Evolutionary conservation across 371 early-diverging fungal genomes (phyloP).

Genomic region (Mucor ambiguus): DNA sequence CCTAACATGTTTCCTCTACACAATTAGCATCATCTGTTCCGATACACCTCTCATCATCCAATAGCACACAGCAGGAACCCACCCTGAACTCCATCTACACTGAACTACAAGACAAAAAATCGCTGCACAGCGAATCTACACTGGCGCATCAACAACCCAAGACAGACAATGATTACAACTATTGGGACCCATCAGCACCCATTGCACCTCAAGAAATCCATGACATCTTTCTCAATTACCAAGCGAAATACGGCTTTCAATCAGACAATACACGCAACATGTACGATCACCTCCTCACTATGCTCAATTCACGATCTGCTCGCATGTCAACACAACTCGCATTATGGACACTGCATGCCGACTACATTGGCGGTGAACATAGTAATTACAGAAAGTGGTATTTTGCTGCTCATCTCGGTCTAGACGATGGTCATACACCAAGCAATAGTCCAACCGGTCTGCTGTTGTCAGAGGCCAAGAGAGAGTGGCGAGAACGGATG

Average conservation of each 20-base stretch:
- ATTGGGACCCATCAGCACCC: conserved; percentile 20
- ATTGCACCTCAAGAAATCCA: conserved; percentile 53
- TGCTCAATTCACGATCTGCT: conserved; percentile 83
- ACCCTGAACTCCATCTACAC: conserved; percentile 14
- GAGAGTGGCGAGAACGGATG: conserved; percentile 79
- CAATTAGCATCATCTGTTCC: conserved; percentile 13
- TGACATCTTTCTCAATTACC: conserved; percentile 66
- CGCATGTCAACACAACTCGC: conserved; percentile 79
- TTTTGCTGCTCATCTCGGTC: conserved; percentile 78
- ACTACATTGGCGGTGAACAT: conserved; percentile 87
- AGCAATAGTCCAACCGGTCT: conserved; percentile 36
- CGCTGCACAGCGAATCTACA: neutral
- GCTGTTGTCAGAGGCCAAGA: conserved; percentile 60
- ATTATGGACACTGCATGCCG: conserved; percentile 78
- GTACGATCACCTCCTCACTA: conserved; percentile 72
- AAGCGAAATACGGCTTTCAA: conserved; percentile 79
- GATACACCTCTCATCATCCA: neutral
- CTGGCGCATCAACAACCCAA: neutral
- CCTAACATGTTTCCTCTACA: neutral
- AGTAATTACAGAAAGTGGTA: conserved; percentile 89
- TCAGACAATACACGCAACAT: conserved; percentile 75
- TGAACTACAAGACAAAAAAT: conserved; percentile 1
- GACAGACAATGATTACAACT: conserved; percentile 4
- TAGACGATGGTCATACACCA: conserved; percentile 49
- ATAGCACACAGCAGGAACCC: neutral